phyloP scores from a whole-genome alignment of 495 filamentous ascomycete genomes.

The Apiosordaria backusii region DNA sequence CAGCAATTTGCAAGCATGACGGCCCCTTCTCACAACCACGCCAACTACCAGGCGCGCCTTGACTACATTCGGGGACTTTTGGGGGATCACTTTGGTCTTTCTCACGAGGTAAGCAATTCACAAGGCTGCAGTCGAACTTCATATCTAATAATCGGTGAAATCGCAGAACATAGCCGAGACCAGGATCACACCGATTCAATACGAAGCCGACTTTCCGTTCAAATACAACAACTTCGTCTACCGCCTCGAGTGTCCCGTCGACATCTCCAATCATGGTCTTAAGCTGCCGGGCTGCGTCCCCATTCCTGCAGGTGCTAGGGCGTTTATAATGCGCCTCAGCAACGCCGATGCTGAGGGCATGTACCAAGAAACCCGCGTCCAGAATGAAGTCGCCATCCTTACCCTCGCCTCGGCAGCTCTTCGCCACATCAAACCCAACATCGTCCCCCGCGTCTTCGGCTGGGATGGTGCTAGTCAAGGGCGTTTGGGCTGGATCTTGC shows the following conservation, averaged over 20 bases:
- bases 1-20: conserved; percentile 12
- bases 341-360: conserved; percentile 32
- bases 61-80: conserved; percentile 25
- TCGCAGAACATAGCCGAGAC: conserved; percentile 9
- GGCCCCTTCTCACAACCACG: conserved; percentile 26
- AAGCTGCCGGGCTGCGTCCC: conserved; percentile 20
- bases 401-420: conserved; percentile 33
- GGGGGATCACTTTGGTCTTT: conserved; percentile 19
- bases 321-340: conserved; percentile 30
- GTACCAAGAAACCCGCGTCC: conserved; percentile 25
- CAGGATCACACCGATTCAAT: conserved; percentile 29
- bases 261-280: not conserved
- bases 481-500: conserved; percentile 29
- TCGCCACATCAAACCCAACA: conserved; percentile 21
- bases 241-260: conserved; percentile 4
- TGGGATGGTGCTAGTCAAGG: conserved; percentile 17
- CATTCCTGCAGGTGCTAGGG: conserved; percentile 23
- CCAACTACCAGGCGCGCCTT: conserved; percentile 27
- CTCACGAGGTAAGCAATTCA: conserved; percentile 6
- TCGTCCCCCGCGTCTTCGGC: conserved; percentile 31
- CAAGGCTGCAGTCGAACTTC: conserved; percentile 6
- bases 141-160: conserved; percentile 4
- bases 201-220: conserved; percentile 29
- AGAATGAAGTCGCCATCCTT: conserved; percentile 33
- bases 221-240: conserved; percentile 20